Evolutionary conservation across 2,329 filamentous ascomycete genomes (phyloP).

Genomic region (Colletotrichum higginsianum): DNA sequence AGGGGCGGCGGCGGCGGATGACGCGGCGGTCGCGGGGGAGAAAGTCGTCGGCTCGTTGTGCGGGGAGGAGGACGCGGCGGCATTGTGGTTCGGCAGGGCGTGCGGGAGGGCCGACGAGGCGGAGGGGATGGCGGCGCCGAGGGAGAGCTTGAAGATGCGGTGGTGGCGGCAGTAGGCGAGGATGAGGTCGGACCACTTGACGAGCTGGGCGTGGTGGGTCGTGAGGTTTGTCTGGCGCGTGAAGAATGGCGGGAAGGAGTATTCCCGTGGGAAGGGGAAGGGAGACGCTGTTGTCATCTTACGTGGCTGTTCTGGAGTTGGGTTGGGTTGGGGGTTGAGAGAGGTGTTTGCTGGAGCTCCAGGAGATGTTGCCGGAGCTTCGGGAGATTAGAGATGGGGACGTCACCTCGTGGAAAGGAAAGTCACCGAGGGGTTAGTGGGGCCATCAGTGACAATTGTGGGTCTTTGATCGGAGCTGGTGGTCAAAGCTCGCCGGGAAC

Average conservation of each 20-base stretch:
- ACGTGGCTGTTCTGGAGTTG: not conserved
- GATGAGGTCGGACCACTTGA: conserved; percentile 89
- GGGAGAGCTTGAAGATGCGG: conserved; percentile 81
- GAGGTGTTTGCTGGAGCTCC: not conserved
- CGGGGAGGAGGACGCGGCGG: conserved; percentile 47
- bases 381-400: not conserved
- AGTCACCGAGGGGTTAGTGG: conserved; percentile 2
- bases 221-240: conserved; percentile 82
- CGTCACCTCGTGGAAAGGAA: not conserved
- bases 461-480: not conserved
- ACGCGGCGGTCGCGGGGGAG: conserved; percentile 47
- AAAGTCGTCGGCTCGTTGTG: conserved; percentile 60
- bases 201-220: conserved; percentile 81
- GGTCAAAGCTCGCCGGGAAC: not conserved
- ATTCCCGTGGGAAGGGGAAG: conserved; percentile 74
- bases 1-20: conserved; percentile 60
- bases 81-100: conserved; percentile 52
- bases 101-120: conserved; percentile 54
- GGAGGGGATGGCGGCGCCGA: conserved; percentile 69
- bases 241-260: conserved; percentile 89
- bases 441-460: not conserved
- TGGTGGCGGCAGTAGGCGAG: conserved; percentile 87
- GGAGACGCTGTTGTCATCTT: conserved; percentile 41
- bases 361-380: not conserved
- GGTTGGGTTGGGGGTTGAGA: not conserved